A percentile compares a stretch with the other conserved stretches of the same genome.
phyloP scores from a whole-genome alignment of 208 protist genomes.

The Trichomonas vaginalis region DNA sequence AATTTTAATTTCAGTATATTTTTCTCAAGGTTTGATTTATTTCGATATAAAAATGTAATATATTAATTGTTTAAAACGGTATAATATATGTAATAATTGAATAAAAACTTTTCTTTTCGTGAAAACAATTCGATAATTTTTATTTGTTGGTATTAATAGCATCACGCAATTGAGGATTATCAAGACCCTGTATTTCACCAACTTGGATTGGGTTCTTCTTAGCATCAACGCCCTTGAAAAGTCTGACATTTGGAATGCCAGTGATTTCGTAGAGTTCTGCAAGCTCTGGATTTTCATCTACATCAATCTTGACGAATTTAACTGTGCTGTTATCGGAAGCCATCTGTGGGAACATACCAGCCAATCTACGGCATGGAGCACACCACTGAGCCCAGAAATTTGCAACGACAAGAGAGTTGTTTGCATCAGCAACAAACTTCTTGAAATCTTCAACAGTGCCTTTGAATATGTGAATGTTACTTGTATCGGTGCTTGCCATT shows the following conservation, averaged over 20 bases:
- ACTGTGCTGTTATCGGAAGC: background rate
- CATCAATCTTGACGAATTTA: conserved; percentile 12
- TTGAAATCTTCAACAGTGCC: background rate
- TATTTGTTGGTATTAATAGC: background rate
- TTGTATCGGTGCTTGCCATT: background rate
- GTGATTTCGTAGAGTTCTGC: background rate
- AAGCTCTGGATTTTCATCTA: conserved; percentile 5
- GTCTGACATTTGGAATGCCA: background rate
- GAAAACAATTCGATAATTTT: too few species aligned
- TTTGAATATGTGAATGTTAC: background rate
- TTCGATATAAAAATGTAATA: too few species aligned
- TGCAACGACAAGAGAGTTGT: background rate
- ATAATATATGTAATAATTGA: too few species aligned
- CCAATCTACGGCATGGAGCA: conserved; percentile 5
- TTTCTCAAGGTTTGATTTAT: too few species aligned
- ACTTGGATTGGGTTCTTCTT: background rate
- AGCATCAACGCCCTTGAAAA: background rate
- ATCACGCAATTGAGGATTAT: background rate
- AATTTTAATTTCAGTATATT: too few species aligned
- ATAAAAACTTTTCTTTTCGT: too few species aligned
- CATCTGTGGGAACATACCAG: conserved; percentile 16
- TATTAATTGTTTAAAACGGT: too few species aligned
- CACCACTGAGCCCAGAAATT: conserved; percentile 16
- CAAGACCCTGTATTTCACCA: background rate
- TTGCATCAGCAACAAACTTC: background rate